Evolutionary conservation across 352 stramenopile genomes (phyloP), one percentile per base, ranked within the genome.

Genomic region (Hyaloperonospora brassicae): DNA sequence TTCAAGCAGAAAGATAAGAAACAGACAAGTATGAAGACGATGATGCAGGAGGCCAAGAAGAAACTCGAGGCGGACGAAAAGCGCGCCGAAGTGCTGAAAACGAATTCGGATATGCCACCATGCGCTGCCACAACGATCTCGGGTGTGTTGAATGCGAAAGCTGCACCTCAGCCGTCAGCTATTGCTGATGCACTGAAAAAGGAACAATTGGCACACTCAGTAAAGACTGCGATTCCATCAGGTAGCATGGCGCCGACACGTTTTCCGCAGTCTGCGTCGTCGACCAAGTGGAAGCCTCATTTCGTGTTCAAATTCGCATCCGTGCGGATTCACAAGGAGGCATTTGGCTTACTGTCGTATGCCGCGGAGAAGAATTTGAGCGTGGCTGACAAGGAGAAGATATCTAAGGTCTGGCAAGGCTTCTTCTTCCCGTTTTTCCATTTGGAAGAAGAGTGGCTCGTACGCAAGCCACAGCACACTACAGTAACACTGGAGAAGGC

Each of bases 1-100:
- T 99, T 98, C 73, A 96, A 97, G 66, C 92, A 97, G 46, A 96
- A 91, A 52, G 97, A 99, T 69, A 99, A 99, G 78, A 97, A 97
- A 61, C 86, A 92, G 14, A 97, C 92, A 31, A 97, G 86, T 46
- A 93, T 96, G 57, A 98, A 98, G 65, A 90, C 87, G 46, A 73
- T 99, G 35, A 61, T 98, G 24, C 76, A 86, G 41, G 76, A 93
- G 42, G 84, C 81, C 1, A 93, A 92, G 65, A 91, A 92, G 68
- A 86, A 88, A 50, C 55, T 91, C 3, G 82, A 89, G 40, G 58
- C 64, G 25, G 70, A 77, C 36, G 77, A 89, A 30, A 86, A 90
- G 50, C 47, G 51, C 1, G 27, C 57, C 13, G 48, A 62, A 47
- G 61, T 71, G 24, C 52, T 47, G 0, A 74, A 79, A 44, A 45